Evolutionary conservation across 768 basidiomycete species (phyloP).

Genomic region (Coprinellus aureogranulatus): DNA sequence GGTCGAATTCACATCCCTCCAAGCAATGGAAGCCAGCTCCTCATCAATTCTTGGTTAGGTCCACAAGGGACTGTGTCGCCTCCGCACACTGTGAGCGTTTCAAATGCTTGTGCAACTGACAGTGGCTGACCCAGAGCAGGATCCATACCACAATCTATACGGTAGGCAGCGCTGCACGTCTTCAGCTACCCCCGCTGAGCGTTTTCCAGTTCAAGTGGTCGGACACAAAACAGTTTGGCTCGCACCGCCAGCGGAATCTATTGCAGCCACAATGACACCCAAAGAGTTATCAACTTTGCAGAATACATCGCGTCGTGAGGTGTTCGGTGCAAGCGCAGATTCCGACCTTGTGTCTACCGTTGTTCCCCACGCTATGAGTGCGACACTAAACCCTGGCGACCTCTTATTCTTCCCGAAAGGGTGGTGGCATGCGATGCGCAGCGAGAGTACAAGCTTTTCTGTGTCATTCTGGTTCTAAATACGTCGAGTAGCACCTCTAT

Average conservation of each 20-base stretch:
- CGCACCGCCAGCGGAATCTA: conserved; percentile 57
- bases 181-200: conserved; percentile 7
- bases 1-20: conserved; percentile 58
- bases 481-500: background rate
- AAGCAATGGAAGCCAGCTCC: conserved; percentile 57
- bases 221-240: conserved; percentile 92
- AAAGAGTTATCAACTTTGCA: conserved; percentile 48
- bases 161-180: conserved; percentile 39
- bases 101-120: conserved; percentile 2
- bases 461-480: conserved; percentile 86
- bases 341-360: conserved; percentile 58
- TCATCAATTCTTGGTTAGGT: conserved; percentile 82
- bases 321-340: conserved; percentile 47
- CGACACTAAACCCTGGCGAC: conserved; percentile 78
- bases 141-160: conserved; percentile 92
- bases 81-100: conserved; percentile 70
- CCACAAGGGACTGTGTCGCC: conserved; percentile 79
- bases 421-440: conserved; percentile 94
- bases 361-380: conserved; percentile 55
- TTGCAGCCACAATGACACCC: conserved; percentile 58
- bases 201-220: conserved; percentile 72
- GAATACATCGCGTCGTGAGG: conserved; percentile 84
- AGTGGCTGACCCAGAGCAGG: conserved; percentile 44
- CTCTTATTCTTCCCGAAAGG: conserved; percentile 85
- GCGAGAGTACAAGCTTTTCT: conserved; percentile 79